A percentile compares a stretch with the other conserved stretches of the same genome.
Evolutionary conservation across 148 eudicot species (phyloP).

Genomic region (Beta vulgaris): DNA sequence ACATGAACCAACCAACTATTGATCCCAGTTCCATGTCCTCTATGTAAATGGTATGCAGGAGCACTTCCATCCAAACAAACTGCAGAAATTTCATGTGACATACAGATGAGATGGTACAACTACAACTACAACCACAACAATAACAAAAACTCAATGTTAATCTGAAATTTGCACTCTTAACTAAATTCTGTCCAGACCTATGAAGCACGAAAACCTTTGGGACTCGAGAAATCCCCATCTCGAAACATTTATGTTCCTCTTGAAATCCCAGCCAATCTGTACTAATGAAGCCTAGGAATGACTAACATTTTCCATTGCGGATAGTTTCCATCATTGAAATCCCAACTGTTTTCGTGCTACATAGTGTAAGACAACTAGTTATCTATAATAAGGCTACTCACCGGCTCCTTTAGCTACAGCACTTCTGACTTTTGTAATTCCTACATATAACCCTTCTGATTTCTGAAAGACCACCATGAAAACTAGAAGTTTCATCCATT

Average conservation of each 20-base stretch:
- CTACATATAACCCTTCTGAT: conserved; percentile 40
- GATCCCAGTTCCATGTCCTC: conserved; percentile 55
- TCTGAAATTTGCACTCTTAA: no score
- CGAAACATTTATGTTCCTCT: no score
- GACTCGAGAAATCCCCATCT: no score
- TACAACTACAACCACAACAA: neutral
- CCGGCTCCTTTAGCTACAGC: conserved; percentile 68
- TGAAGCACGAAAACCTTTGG: no score
- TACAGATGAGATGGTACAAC: neutral
- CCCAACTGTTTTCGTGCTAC: no score
- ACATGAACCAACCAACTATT: conserved; percentile 60
- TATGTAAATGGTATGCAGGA: conserved; percentile 62
- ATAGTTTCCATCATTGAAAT: no score
- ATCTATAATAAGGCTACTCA: conserved; percentile 8
- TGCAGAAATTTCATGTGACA: conserved; percentile 22
- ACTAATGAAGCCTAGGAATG: no score
- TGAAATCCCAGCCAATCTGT: no score
- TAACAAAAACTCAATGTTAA: neutral
- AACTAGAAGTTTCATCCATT: conserved; percentile 32
- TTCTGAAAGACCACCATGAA: conserved; percentile 20
- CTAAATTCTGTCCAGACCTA: no score
- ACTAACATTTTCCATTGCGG: no score
- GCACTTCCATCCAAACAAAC: conserved; percentile 77
- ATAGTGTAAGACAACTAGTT: neutral
- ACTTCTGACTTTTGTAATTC: conserved; percentile 40